Evolutionary conservation across 2,329 filamentous ascomycete species (phyloP).

Genomic region (Phyllosticta citribraziliensis): DNA sequence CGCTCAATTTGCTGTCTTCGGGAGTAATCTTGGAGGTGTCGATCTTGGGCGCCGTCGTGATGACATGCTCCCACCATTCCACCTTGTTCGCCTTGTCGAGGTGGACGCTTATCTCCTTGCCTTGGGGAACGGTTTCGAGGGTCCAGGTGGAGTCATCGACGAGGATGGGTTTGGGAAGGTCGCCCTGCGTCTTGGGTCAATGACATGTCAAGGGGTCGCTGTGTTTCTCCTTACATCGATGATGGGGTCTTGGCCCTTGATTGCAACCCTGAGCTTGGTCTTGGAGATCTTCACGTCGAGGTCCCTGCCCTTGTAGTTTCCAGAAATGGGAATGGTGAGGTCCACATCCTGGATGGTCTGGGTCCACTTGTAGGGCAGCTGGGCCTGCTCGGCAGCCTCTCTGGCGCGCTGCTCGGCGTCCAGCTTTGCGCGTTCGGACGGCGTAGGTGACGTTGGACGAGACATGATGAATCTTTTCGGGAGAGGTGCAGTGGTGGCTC

Average conservation of each 20-base stretch:
- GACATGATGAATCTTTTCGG: constrained; percentile 20
- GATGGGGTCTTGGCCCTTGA: constrained; percentile 83
- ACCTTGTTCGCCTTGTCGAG: constrained; percentile 95
- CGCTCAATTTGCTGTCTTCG: constrained; percentile 81
- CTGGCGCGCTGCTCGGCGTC: constrained; percentile 54
- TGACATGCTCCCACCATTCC: constrained; percentile 96
- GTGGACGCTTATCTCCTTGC: constrained; percentile 74
- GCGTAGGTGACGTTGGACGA: constrained; percentile 33
- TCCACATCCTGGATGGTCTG: constrained; percentile 88
- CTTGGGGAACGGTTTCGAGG: constrained; percentile 54
- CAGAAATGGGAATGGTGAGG: constrained; percentile 66
- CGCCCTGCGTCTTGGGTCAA: constrained; percentile 49
- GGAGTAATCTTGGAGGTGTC: constrained; percentile 92
- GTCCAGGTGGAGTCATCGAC: constrained; percentile 94
- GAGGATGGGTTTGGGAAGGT: constrained; percentile 68
- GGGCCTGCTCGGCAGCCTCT: constrained; percentile 78
- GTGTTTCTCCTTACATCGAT: constrained; percentile 52
- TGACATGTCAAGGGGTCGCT: not conserved
- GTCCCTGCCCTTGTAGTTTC: constrained; percentile 75
- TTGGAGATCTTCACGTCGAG: constrained; percentile 76
- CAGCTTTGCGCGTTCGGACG: constrained; percentile 43
- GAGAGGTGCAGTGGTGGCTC: not conserved
- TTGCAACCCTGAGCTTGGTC: constrained; percentile 62
- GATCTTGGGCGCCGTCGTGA: constrained; percentile 78
- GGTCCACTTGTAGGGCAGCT: constrained; percentile 93